Base-by-base conservation (phyloP, 2,329 filamentous ascomycete genomes). In the Colletotrichum cuscutae region DNA sequence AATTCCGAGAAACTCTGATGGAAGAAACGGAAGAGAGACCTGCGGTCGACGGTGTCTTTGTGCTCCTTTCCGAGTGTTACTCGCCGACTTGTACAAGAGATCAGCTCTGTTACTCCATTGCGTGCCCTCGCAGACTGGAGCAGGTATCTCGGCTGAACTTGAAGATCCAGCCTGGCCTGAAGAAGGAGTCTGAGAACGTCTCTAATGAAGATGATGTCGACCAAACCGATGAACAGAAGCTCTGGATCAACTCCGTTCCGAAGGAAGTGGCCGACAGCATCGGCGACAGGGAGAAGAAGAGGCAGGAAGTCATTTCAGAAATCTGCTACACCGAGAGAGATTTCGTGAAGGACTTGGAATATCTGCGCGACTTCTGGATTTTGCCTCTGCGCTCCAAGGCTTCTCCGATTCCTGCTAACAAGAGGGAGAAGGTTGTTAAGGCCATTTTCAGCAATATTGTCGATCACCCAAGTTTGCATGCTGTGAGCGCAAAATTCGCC, bases 221-320 rank as follows among this genome's bases (percentile, higher is more conserved):
- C 71, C 93, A 97, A 78, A 94, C 93, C 37, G 95, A 98, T 79
- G 95, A 98, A 81, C 97, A 98, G 85, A 98, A 98, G 83, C 89
- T 99, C 49, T 99, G 97, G 97, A 99, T 99, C 83, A 98, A 98
- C 82, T 98, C 95, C 15, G 97, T 99, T 46, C 94, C 95, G 1
- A 97, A 98, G 82, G 97, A 98, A 81, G 88, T 99, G 70, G 95
- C 95, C 0, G 95, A 98, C 77, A 94, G 92, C 79, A 92, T 98
- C 35, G 92, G 91, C 62, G 97, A 99, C 77, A 91, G 90, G 76
- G 97, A 99, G 82, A 97, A 98, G 91, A 98, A 98, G 86, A 91
- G 97, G 57, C 97, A 99, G 81, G 97, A 99, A 80, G 94, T 99
- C 77, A 98, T 99, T 73, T 98, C 96, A 6, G 97, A 99, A 82